Evolutionary conservation across 345 rosid genomes (phyloP).

Genomic region (Dimocarpus longan): DNA sequence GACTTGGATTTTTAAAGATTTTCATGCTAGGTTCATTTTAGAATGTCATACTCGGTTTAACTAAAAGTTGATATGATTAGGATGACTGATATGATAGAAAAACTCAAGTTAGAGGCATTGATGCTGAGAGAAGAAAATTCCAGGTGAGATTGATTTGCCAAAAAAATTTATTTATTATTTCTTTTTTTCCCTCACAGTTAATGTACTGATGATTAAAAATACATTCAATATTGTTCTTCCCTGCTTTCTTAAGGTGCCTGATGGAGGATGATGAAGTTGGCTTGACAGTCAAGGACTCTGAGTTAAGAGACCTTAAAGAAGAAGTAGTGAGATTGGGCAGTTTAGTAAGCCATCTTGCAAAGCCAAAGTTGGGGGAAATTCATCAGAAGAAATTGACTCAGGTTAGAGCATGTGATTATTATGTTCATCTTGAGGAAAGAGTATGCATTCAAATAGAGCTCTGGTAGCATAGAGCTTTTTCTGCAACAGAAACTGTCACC

Average conservation of each 20-base stretch:
- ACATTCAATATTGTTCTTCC: constrained; percentile 17
- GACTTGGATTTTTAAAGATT: not conserved
- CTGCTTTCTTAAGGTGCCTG: constrained; percentile 40
- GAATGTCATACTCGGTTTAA: not conserved
- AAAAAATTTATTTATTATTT: constrained; percentile 9
- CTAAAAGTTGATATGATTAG: constrained; percentile 29
- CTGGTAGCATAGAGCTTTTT: not conserved
- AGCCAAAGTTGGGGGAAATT: constrained; percentile 48
- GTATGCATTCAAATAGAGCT: not conserved
- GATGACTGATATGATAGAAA: constrained; percentile 66
- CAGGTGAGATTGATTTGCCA: constrained; percentile 37
- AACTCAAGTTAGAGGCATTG: constrained; percentile 61
- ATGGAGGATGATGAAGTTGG: constrained; percentile 54
- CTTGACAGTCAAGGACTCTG: constrained; percentile 53
- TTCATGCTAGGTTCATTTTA: not conserved
- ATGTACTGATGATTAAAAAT: constrained; percentile 4
- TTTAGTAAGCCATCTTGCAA: constrained; percentile 64
- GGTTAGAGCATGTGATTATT: constrained; percentile 31
- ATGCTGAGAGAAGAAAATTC: constrained; percentile 57
- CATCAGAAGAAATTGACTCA: constrained; percentile 39
- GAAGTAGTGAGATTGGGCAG: constrained; percentile 59
- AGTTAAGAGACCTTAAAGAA: constrained; percentile 67
- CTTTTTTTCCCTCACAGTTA: not conserved
- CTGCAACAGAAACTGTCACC: not conserved
- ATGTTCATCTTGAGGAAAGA: not conserved